phyloP scores from a whole-genome alignment of 768 basidiomycete species.

The Gyrodon lividus region DNA sequence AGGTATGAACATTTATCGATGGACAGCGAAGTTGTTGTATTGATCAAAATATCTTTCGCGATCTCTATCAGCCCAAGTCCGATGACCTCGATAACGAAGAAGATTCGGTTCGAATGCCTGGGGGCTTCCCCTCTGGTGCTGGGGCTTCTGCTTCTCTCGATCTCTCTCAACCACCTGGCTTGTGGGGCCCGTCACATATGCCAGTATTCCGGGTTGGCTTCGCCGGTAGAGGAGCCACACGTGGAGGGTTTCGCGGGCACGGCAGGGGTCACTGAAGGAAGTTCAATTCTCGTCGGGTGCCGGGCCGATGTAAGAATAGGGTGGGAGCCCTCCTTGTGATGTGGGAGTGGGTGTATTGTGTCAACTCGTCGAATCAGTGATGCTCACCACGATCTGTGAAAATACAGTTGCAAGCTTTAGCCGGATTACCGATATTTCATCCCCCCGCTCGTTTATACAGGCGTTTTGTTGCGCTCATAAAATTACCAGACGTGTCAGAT shows the following conservation, averaged over 20 bases:
- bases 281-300: neutral
- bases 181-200: constrained; percentile 15
- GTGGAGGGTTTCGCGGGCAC: constrained; percentile 21
- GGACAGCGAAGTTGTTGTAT: neutral
- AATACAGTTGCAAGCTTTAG: too few species aligned
- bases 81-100: constrained; percentile 40
- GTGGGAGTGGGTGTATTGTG: neutral
- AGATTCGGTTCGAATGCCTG: constrained; percentile 29
- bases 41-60: constrained; percentile 3
- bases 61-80: constrained; percentile 26
- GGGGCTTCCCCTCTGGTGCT: constrained; percentile 29
- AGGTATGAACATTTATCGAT: constrained; percentile 41
- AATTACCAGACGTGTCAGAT: too few species aligned
- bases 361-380: too few species aligned
- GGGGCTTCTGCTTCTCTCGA: constrained; percentile 14
- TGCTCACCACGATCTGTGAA: too few species aligned
- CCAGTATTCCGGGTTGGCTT: constrained; percentile 54
- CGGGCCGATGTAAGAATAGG: constrained; percentile 11
- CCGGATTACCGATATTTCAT: too few species aligned
- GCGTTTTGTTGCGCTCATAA: too few species aligned
- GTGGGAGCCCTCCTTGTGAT: neutral
- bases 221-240: constrained; percentile 50
- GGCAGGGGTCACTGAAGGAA: constrained; percentile 15
- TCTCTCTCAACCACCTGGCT: constrained; percentile 8
- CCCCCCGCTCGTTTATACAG: too few species aligned